Evolutionary conservation across 2,329 filamentous ascomycete species (phyloP).

Genomic region (Cercospora berteroae): DNA sequence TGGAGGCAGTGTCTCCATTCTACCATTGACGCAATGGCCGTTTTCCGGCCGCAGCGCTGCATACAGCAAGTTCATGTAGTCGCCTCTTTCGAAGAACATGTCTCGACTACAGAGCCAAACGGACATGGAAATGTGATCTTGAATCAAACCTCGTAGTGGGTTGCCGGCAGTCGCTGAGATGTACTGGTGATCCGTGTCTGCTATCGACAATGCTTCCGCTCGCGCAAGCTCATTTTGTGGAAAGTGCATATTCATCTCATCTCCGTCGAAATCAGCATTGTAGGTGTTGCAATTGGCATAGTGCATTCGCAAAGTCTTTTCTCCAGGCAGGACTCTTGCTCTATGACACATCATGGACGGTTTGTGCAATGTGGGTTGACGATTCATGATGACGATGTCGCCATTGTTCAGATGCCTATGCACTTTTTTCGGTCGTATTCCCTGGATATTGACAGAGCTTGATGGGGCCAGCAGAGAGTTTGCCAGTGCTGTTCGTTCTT

Average conservation of each 20-base stretch:
- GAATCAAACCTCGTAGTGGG: constrained; percentile 90
- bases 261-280: constrained; percentile 98
- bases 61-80: constrained; percentile 94
- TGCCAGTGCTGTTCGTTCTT: constrained; percentile 84
- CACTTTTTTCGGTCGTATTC: constrained; percentile 89
- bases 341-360: constrained; percentile 98
- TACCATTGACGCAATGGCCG: constrained; percentile 78
- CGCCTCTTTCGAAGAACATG: constrained; percentile 80
- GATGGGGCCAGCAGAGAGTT: constrained; percentile 90
- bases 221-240: constrained; percentile 94
- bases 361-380: constrained; percentile 95
- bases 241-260: constrained; percentile 99
- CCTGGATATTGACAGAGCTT: constrained; percentile 64
- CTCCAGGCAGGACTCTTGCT: constrained; percentile 84
- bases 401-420: constrained; percentile 94
- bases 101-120: constrained; percentile 88
- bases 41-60: constrained; percentile 84
- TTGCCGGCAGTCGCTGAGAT: constrained; percentile 91
- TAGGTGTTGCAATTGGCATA: constrained; percentile 99
- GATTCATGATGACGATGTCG: constrained; percentile 97
- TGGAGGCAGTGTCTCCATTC: constrained; percentile 76
- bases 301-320: constrained; percentile 98
- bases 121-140: constrained; percentile 95
- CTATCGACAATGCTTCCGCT: constrained; percentile 87
- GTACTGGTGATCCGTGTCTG: constrained; percentile 96